phyloP scores from a whole-genome alignment of 768 basidiomycete species.

The Naganishia antarctica region DNA sequence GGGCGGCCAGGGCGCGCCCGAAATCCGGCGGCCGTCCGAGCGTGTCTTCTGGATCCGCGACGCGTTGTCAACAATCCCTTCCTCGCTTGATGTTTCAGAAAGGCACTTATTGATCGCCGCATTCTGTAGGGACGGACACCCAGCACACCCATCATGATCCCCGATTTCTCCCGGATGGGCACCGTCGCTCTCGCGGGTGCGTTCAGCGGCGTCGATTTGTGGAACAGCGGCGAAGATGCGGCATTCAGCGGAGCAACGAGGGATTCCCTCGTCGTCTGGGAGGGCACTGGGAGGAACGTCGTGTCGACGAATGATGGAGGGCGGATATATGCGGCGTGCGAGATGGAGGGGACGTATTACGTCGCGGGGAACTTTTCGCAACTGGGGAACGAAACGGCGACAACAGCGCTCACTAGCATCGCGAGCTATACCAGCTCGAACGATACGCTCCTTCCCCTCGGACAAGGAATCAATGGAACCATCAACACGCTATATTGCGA shows the following conservation, averaged over 20 bases:
- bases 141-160: background rate
- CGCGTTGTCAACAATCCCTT: background rate
- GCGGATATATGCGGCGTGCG: background rate
- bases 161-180: conserved; percentile 77
- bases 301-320: too few species aligned
- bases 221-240: conserved; percentile 55
- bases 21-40: too few species aligned
- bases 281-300: background rate
- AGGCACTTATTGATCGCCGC: background rate
- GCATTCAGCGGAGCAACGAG: conserved; percentile 60
- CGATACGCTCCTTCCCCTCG: background rate
- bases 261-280: conserved; percentile 31
- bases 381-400: background rate
- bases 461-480: background rate
- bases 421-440: background rate
- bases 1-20: too few species aligned
- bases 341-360: conserved; percentile 59
- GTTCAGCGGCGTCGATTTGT: conserved; percentile 79
- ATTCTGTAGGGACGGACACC: background rate
- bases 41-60: too few species aligned
- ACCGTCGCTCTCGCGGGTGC: conserved; percentile 80
- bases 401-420: background rate
- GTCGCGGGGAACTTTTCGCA: conserved; percentile 69
- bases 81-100: background rate
- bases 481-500: conserved; percentile 78